Evolutionary conservation across 2,329 filamentous ascomycete species (phyloP).

Genomic region (Pyrenophora seminiperda): DNA sequence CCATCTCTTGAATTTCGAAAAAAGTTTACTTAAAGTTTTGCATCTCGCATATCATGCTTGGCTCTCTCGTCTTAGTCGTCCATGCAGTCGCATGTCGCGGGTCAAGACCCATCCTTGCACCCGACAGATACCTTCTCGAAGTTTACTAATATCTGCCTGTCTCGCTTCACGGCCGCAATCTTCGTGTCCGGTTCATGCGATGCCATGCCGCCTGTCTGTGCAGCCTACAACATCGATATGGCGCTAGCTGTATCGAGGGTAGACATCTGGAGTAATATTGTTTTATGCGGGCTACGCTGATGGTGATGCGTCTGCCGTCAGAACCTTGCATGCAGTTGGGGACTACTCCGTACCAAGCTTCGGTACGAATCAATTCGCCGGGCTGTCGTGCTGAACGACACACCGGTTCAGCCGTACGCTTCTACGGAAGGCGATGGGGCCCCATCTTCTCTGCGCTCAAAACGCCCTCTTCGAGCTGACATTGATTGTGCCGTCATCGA

Average conservation of each 20-base stretch:
- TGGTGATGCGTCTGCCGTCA: constrained; percentile 40
- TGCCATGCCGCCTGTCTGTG: constrained; percentile 18
- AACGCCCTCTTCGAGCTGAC: constrained; percentile 20
- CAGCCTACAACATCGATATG: constrained; percentile 17
- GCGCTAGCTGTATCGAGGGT: constrained; percentile 17
- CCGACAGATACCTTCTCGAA: constrained; percentile 10
- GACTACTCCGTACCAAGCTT: constrained; percentile 25
- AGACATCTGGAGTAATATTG: constrained; percentile 30
- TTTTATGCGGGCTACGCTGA: constrained; percentile 33
- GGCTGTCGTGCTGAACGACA: constrained; percentile 30
- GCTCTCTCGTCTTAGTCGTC: not conserved
- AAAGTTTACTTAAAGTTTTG: constrained; percentile 1
- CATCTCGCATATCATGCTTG: not conserved
- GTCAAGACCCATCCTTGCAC: constrained; percentile 1
- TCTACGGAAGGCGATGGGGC: constrained; percentile 27
- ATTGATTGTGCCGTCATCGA: constrained; percentile 36
- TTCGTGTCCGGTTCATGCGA: constrained; percentile 31
- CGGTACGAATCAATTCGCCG: constrained; percentile 34
- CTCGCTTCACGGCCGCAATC: constrained; percentile 9
- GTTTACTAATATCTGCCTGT: constrained; percentile 3
- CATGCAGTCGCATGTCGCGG: constrained; percentile 4
- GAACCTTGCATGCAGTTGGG: constrained; percentile 32
- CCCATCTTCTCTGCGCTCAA: constrained; percentile 27
- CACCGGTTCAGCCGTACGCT: constrained; percentile 25
- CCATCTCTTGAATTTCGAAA: not conserved